Percentiles rank a stretch among this genome's conserved stretches.
These are phyloP conservation scores for Pichia paraexigua DNA, from an alignment of 805 yeast genomes.

Conservation along the genomic window DNA sequence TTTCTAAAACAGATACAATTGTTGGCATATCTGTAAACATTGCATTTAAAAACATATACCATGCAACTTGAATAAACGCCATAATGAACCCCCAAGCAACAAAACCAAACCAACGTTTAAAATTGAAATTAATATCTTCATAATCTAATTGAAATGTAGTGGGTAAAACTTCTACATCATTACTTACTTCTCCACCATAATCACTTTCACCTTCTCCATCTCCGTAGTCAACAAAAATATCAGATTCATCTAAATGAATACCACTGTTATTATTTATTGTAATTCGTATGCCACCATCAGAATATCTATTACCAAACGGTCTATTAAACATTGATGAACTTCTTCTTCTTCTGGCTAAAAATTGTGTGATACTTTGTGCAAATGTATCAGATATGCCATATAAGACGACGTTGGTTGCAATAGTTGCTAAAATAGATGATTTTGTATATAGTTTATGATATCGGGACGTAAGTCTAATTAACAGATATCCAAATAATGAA, in stretches of 20 bases:
- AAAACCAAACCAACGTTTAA: conserved; percentile 67
- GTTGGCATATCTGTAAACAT: conserved; percentile 76
- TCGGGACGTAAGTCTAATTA: conserved; percentile 46
- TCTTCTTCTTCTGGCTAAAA: neutral
- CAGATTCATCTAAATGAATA: conserved; percentile 10
- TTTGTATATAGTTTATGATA: conserved; percentile 55
- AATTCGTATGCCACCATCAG: neutral
- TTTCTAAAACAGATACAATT: conserved; percentile 74
- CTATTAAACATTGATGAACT: neutral
- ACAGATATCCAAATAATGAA: conserved; percentile 37
- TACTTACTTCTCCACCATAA: conserved; percentile 1
- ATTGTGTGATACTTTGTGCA: conserved; percentile 61
- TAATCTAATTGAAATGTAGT: neutral
- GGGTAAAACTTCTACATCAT: neutral
- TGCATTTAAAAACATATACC: conserved; percentile 78
- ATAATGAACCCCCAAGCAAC: conserved; percentile 81
- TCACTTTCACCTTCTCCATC: conserved; percentile 7
- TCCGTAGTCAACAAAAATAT: conserved; percentile 30
- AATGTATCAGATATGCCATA: conserved; percentile 87
- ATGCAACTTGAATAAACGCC: conserved; percentile 76
- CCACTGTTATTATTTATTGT: neutral
- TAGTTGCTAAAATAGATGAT: conserved; percentile 67
- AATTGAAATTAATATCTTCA: conserved; percentile 38
- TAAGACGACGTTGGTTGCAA: conserved; percentile 69
- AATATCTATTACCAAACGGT: neutral